These are phyloP conservation scores for Asterophora lycoperdoides DNA, from an alignment of 768 basidiomycete species.

Conservation along the genomic window DNA sequence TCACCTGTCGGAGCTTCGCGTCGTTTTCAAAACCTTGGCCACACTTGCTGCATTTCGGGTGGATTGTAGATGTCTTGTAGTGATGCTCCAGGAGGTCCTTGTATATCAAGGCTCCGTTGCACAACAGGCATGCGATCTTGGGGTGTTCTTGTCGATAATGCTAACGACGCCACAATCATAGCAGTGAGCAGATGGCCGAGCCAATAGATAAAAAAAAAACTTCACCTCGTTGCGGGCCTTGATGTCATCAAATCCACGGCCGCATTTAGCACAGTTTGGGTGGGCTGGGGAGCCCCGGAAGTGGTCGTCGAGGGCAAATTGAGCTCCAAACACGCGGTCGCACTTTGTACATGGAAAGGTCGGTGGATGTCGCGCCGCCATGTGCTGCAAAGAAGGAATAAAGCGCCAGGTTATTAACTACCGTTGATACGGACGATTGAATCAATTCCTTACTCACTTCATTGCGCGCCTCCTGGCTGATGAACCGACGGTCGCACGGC, in stretches of 20 bases:
- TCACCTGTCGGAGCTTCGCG: neutral
- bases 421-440: neutral
- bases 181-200: neutral
- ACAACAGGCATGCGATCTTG: constrained; percentile 20
- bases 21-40: neutral
- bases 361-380: constrained; percentile 36
- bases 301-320: constrained; percentile 40
- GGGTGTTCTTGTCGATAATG: constrained; percentile 28
- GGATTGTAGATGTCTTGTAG: neutral
- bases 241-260: constrained; percentile 36
- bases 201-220: neutral
- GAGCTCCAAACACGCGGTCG: constrained; percentile 29
- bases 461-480: constrained; percentile 1
- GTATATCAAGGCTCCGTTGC: constrained; percentile 24
- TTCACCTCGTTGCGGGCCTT: constrained; percentile 29
- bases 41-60: neutral
- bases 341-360: constrained; percentile 35
- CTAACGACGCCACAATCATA: constrained; percentile 16
- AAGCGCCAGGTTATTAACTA: neutral
- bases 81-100: constrained; percentile 19
- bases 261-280: constrained; percentile 43
- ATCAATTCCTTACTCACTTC: constrained; percentile 1
- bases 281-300: constrained; percentile 41
- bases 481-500: constrained; percentile 8
- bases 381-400: constrained; percentile 24